Base-by-base conservation (phyloP, 768 basidiomycete species). In the Sporobolomyces phaffii region DNA sequence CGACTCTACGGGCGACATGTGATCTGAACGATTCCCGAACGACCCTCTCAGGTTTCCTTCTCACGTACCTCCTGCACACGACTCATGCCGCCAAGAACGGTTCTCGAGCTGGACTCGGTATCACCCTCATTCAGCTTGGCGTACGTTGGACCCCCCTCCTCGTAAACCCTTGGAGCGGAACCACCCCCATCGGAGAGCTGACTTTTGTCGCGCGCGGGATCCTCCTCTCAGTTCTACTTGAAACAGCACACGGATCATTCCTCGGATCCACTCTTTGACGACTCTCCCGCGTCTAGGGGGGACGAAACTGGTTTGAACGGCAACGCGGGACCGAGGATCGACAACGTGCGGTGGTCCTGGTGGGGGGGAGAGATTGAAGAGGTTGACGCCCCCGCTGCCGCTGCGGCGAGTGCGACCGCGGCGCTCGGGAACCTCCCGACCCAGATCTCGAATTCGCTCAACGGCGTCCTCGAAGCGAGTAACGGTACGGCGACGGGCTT, bases 41-140 rank as follows among this genome's bases (percentile, higher is more conserved):
- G n/a, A n/a, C n/a, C n/a, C n/a, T n/a, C n/a, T n/a, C n/a, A 75
- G 76, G 80, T 36, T 81, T 81, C 78, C 78, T 81, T 69, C 78
- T 99, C 79, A 96, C 93, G 1, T 96, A 91, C 79, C 86, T 97
- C 73, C 85, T 98, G 3, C 88, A 89, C 68, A 82, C 81, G 17
- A 87, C 91, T 2, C 93, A 98, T 75, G 91, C 96, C 1, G 90
- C 88, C 66, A 93, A 92, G 77, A 90, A 84, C 75, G 96, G 96
- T 54, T 91, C 90, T 20, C 87, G 91, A 48, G 91, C 91, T 0
- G 94, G 94, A 34, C 84, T 99, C n/a, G 94, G 94, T 22, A 82
- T 96, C 73, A 98, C 91, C 0, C 81, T 97, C 66, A 93, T 97
- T 69, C 94, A 97, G 75, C 90, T 87, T 73, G 94, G 93, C 40